phyloP scores from a whole-genome alignment of 371 early-diverging fungal species.

The Dichotomocladium elegans region DNA sequence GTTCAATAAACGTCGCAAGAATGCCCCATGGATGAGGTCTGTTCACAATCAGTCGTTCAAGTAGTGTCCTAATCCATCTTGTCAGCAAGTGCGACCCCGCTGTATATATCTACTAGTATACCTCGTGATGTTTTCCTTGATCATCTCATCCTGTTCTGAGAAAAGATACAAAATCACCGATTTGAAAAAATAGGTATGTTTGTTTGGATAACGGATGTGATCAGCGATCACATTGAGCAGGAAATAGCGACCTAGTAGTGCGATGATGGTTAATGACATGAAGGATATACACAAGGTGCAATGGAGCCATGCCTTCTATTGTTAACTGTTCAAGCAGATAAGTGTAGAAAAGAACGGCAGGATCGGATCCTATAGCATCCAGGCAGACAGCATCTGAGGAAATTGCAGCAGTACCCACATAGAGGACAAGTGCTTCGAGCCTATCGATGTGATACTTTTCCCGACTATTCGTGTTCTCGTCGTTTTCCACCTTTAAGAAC shows the following conservation, averaged over 20 bases:
- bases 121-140: constrained; percentile 91
- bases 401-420: constrained; percentile 15
- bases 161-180: constrained; percentile 76
- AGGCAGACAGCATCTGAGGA: too few species aligned
- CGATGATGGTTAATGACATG: neutral
- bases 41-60: constrained; percentile 95
- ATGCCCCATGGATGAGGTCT: constrained; percentile 99
- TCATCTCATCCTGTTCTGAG: constrained; percentile 64
- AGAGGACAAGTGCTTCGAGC: constrained; percentile 16
- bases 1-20: constrained; percentile 91
- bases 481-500: neutral
- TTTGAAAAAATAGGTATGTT: constrained; percentile 91
- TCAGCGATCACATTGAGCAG: constrained; percentile 89
- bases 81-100: constrained; percentile 25
- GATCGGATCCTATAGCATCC: constrained; percentile 14
- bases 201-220: constrained; percentile 95
- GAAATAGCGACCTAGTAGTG: constrained; percentile 70
- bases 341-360: constrained; percentile 20
- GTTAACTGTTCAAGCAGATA: constrained; percentile 15
- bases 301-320: constrained; percentile 2
- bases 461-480: neutral
- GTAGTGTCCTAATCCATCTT: constrained; percentile 59
- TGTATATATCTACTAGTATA: too few species aligned
- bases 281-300: neutral
- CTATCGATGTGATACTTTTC: neutral